A percentile compares a stretch with the other conserved stretches of the same genome.
Evolutionary conservation across 805 yeast genomes (phyloP).

Genomic region (Ogataea trehaloabstinens): DNA sequence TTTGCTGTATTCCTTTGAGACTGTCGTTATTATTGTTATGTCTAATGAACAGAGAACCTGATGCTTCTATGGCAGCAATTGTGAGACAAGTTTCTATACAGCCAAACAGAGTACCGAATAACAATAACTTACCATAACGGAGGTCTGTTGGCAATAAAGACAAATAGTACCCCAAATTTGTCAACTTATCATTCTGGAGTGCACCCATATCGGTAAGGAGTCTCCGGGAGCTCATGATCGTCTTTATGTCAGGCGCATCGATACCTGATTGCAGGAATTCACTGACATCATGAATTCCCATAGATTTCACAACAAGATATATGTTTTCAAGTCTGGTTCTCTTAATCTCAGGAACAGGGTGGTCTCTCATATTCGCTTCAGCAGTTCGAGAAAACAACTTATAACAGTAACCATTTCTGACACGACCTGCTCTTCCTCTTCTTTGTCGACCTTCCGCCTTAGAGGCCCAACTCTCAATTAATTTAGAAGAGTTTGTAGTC

Average conservation of each 20-base stretch:
- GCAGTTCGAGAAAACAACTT: slow-evolving; percentile 70
- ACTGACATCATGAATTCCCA: slow-evolving; percentile 76
- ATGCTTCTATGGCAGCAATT: slow-evolving; percentile 71
- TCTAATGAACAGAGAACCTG: slow-evolving; percentile 71
- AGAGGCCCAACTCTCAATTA: slow-evolving; percentile 84
- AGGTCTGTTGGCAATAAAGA: slow-evolving; percentile 85
- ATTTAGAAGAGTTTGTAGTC: slow-evolving; percentile 60
- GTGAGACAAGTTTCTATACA: slow-evolving; percentile 76
- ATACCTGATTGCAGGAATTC: slow-evolving; percentile 70
- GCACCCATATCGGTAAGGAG: slow-evolving; percentile 73
- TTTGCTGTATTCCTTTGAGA: slow-evolving; percentile 45
- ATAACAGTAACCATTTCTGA: slow-evolving; percentile 76
- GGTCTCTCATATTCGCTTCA: slow-evolving; percentile 57
- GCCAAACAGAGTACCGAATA: slow-evolving; percentile 80
- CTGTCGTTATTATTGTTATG: slow-evolving; percentile 62
- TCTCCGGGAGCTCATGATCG: slow-evolving; percentile 50
- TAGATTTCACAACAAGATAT: slow-evolving; percentile 79
- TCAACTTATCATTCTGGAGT: slow-evolving; percentile 47
- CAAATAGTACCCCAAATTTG: slow-evolving; percentile 77
- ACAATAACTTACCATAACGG: slow-evolving; percentile 76
- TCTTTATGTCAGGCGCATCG: slow-evolving; percentile 68
- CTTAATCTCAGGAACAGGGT: slow-evolving; percentile 87
- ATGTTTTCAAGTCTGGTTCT: slow-evolving; percentile 81
- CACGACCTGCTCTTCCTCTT: slow-evolving; percentile 98
- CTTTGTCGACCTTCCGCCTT: slow-evolving; percentile 87